Percentiles rank a stretch among this genome's conserved stretches.
These are phyloP conservation scores for Aspergillus fructus DNA, from an alignment of 2,329 filamentous ascomycete genomes.

Conservation along the genomic window DNA sequence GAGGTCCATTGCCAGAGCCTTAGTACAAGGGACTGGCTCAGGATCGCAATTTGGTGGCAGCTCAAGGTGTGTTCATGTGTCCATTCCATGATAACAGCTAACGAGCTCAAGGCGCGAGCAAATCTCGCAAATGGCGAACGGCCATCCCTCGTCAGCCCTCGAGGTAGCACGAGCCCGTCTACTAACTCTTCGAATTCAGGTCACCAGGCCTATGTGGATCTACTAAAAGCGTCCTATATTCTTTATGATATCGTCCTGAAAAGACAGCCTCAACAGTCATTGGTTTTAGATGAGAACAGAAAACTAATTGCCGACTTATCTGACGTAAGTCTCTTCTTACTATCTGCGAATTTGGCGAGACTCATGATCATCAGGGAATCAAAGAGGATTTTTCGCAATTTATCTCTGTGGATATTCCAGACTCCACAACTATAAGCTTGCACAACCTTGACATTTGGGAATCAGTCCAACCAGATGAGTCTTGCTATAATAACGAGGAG, in stretches of 20 bases:
- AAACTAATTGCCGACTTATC: constrained; percentile 32
- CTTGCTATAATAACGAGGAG: constrained; percentile 13
- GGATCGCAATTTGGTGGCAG: constrained; percentile 34
- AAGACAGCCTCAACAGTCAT: constrained; percentile 19
- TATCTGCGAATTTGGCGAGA: not conserved
- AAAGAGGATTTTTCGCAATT: constrained; percentile 30
- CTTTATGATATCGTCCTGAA: constrained; percentile 31
- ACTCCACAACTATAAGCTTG: constrained; percentile 19
- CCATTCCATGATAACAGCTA: not conserved
- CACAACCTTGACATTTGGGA: constrained; percentile 33
- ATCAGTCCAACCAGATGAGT: constrained; percentile 30
- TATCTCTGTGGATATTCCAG: constrained; percentile 25
- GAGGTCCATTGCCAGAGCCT: constrained; percentile 25
- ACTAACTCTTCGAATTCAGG: constrained; percentile 19
- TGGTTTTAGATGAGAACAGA: constrained; percentile 29
- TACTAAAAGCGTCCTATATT: constrained; percentile 33
- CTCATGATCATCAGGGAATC: constrained; percentile 20
- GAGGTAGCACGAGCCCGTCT: constrained; percentile 27
- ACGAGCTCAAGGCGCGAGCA: constrained; percentile 18
- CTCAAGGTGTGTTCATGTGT: constrained; percentile 23
- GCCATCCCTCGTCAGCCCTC: constrained; percentile 17
- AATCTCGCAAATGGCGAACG: constrained; percentile 24
- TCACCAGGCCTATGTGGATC: constrained; percentile 32
- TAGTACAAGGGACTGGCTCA: constrained; percentile 29
- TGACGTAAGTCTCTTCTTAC: constrained; percentile 18